A percentile compares a stretch with the other conserved stretches of the same genome.
phyloP scores from a whole-genome alignment of 202 grass and related monocot genomes.

The Carex sylvatica region DNA sequence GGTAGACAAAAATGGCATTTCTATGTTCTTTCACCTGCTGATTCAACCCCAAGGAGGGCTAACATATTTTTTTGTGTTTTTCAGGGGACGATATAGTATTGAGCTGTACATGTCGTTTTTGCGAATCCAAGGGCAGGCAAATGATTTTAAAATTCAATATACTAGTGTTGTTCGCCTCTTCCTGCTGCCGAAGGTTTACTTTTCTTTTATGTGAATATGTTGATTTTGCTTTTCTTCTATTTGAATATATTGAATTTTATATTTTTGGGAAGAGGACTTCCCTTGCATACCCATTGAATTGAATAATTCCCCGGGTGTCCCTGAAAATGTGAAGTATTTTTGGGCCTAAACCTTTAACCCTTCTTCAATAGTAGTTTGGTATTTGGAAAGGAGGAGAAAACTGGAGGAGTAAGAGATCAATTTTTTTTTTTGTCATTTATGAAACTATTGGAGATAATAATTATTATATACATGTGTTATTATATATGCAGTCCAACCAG shows the following conservation, averaged over 20 bases:
- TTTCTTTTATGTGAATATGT: slow-evolving; percentile 23
- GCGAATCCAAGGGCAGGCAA: slow-evolving; percentile 87
- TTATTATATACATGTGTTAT: slow-evolving; percentile 25
- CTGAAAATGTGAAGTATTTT: neutral
- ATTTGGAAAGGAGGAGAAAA: neutral
- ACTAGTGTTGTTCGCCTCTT: slow-evolving; percentile 85
- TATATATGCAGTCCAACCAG: slow-evolving; percentile 63
- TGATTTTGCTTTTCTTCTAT: neutral
- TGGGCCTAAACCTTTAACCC: neutral
- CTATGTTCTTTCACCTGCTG: slow-evolving; percentile 17
- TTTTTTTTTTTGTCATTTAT: slow-evolving; percentile 11
- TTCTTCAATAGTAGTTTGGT: neutral
- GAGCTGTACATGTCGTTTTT: slow-evolving; percentile 89
- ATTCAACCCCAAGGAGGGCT: slow-evolving; percentile 10
- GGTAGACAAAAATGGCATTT: slow-evolving; percentile 35
- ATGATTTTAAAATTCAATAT: slow-evolving; percentile 99
- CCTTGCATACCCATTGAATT: neutral
- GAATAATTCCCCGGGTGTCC: neutral
- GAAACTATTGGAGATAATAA: slow-evolving; percentile 24
- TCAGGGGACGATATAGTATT: slow-evolving; percentile 80
- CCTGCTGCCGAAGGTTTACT: slow-evolving; percentile 80
- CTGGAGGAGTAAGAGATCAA: neutral
- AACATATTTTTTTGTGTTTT: slow-evolving; percentile 12
- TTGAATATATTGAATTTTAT: neutral
- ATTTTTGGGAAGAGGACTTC: neutral